Base-by-base conservation (phyloP, 352 stramenopile species). In the Phytophthora sp. region DNA sequence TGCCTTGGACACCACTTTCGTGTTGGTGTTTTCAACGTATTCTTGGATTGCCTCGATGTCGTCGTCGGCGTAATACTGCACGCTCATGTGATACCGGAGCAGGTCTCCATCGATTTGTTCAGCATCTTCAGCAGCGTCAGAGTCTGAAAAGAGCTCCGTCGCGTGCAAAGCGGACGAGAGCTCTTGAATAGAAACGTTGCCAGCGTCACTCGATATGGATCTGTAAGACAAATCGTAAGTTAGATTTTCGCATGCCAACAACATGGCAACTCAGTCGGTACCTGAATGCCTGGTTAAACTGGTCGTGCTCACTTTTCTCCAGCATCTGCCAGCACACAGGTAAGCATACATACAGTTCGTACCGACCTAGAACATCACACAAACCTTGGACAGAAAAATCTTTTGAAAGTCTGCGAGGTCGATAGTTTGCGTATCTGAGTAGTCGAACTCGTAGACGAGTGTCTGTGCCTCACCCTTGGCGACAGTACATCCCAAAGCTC, bases 391-490 rank as follows among this genome's bases (percentile, higher is more conserved):
- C 34, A 83, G 42, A 31, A 76, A 81, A 37, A 83, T 70, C 18
- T 70, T 69, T 18, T 80, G 63, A 46, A 83, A 83, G 45, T 83
- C 74, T 4, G 37, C 54, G 24, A 81, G 55, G 1, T 39, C 57
- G 39, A 83, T 66, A 17, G 57, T 68, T 17, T 48, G 49, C 0
- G 71, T 57, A 43, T 57, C 58, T n/a, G 66, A 62, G 48, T 74
- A 83, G 64, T 83, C 74, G 35, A 83, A 79, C 52, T 80, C 71
- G 52, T 83, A 81, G 20, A 81, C 69, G 13, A 83, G 67, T 18
- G 57, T 38, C 18, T 53, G 31, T 6, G 64, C 68, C 31, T 83
- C 74, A 2, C 27, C 43, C 18, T 62, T 66, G 0, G 44, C 37
- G 5, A 73, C 20, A 11, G 15, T 38, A 37, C 79, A 79, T 6